Evolutionary conservation across 805 yeast genomes (phyloP).

Genomic region (Candida anglica): DNA sequence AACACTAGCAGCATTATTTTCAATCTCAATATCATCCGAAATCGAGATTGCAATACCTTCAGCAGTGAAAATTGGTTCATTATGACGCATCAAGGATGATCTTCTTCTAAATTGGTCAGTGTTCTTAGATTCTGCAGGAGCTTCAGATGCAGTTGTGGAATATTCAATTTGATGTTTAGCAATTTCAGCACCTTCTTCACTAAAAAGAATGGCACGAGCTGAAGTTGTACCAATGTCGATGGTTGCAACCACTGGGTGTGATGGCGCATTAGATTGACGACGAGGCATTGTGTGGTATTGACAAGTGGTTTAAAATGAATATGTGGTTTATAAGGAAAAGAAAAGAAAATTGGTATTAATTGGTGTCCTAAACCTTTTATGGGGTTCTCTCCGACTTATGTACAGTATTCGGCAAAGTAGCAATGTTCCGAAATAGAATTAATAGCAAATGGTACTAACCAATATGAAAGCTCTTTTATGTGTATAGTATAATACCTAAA

Average conservation of each 20-base stretch:
- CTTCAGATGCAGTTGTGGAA: slow-evolving; percentile 65
- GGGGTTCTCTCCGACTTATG: too few species aligned
- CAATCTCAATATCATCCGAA: slow-evolving; percentile 57
- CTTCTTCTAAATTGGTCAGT: slow-evolving; percentile 45
- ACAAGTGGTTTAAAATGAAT: not conserved
- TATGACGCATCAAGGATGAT: slow-evolving; percentile 40
- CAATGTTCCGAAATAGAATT: too few species aligned
- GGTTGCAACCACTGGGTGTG: slow-evolving; percentile 53
- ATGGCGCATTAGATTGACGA: slow-evolving; percentile 39
- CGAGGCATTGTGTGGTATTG: slow-evolving; percentile 31
- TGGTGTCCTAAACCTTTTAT: too few species aligned
- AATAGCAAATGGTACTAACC: too few species aligned
- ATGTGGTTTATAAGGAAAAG: not conserved
- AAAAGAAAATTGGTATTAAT: too few species aligned
- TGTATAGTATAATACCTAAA: too few species aligned
- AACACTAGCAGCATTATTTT: slow-evolving; percentile 46
- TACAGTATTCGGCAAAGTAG: too few species aligned
- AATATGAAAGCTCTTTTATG: too few species aligned
- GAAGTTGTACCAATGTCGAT: slow-evolving; percentile 92
- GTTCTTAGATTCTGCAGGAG: slow-evolving; percentile 37
- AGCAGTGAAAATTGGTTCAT: slow-evolving; percentile 61
- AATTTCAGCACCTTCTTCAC: slow-evolving; percentile 67
- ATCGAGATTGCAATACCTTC: slow-evolving; percentile 71
- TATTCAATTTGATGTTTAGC: slow-evolving; percentile 91
- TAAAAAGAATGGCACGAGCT: slow-evolving; percentile 80